phyloP scores from a whole-genome alignment of 2,329 filamentous ascomycete genomes.

The Fusarium sambucinum region DNA sequence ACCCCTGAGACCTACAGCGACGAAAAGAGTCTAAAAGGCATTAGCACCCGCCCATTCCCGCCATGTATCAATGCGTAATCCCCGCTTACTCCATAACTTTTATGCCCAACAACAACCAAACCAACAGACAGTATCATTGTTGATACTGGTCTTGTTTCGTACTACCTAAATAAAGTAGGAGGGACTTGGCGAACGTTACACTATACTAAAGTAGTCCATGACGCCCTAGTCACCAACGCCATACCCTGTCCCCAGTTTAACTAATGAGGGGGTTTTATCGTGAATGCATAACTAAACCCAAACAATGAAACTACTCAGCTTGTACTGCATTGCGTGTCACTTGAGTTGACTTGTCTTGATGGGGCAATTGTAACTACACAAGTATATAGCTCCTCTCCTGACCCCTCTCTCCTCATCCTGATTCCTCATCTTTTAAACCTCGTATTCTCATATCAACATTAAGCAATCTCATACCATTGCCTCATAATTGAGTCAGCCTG shows the following conservation, averaged over 20 bases:
- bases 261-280: neutral
- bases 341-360: neutral
- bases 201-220: neutral
- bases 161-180: constrained; percentile 1
- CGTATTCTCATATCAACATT: neutral
- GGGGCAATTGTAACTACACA: neutral
- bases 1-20: neutral
- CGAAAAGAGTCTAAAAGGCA: neutral
- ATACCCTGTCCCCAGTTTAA: neutral
- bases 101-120: neutral
- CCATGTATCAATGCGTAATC: constrained; percentile 3
- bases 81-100: neutral
- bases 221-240: neutral
- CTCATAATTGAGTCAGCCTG: neutral
- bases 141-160: constrained; percentile 13
- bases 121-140: neutral
- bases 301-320: neutral
- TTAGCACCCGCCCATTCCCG: neutral
- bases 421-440: neutral
- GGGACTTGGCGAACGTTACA: constrained; percentile 5
- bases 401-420: constrained; percentile 6
- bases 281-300: neutral
- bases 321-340: neutral
- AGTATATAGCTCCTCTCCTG: neutral
- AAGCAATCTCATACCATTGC: neutral